phyloP scores from a whole-genome alignment of 1,284 basidiomycete species.

The Bjerkandera adusta region DNA sequence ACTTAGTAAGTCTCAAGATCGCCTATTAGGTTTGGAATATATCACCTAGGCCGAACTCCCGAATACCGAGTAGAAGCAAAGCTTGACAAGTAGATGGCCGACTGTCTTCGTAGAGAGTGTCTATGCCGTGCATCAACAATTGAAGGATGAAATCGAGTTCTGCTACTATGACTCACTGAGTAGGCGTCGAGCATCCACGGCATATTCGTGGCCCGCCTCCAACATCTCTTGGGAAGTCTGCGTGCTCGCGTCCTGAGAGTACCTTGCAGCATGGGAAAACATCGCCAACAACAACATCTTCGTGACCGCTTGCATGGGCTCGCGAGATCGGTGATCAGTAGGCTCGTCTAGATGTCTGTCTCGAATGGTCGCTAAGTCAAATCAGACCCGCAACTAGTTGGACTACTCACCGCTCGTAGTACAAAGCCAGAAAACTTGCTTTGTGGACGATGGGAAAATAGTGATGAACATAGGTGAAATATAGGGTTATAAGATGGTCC shows the following conservation, averaged over 20 bases:
- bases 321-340: slow-evolving; percentile 10
- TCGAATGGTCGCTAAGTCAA: neutral
- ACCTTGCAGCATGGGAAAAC: slow-evolving; percentile 77
- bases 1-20: slow-evolving; percentile 4
- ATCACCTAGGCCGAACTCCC: slow-evolving; percentile 78
- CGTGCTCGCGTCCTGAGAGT: slow-evolving; percentile 45
- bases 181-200: slow-evolving; percentile 64
- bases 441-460: slow-evolving; percentile 77
- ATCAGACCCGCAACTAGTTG: slow-evolving; percentile 1
- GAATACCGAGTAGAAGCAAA: slow-evolving; percentile 74
- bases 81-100: slow-evolving; percentile 73
- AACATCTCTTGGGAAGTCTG: slow-evolving; percentile 21
- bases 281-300: slow-evolving; percentile 74
- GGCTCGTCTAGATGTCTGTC: neutral
- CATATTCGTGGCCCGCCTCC: slow-evolving; percentile 66
- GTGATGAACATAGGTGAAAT: slow-evolving; percentile 82
- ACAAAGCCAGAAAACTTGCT: slow-evolving; percentile 66
- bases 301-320: slow-evolving; percentile 58
- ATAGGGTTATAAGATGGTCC: slow-evolving; percentile 67
- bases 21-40: slow-evolving; percentile 16
- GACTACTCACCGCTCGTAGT: slow-evolving; percentile 47
- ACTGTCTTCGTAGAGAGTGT: slow-evolving; percentile 63
- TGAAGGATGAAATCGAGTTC: slow-evolving; percentile 5
- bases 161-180: slow-evolving; percentile 48
- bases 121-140: slow-evolving; percentile 32